Conservation (phyloP, 2,329 filamentous ascomycete species). For the Penicillium brevicompactum region DNA sequence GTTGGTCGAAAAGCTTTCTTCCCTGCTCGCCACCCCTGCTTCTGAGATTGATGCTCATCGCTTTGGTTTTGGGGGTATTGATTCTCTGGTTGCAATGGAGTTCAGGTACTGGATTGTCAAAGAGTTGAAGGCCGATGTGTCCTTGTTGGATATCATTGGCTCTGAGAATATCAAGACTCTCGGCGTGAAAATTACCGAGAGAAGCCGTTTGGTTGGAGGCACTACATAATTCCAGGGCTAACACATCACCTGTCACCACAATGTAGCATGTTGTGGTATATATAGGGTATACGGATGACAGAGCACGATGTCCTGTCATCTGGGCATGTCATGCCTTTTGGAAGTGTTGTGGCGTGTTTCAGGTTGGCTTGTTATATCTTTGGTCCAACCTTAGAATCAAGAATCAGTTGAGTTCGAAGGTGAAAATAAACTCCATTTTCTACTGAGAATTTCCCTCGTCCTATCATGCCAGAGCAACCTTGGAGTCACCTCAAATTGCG, state of each 20-base stretch:
- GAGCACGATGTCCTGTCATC: too few species aligned
- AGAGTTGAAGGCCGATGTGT: constrained; percentile 28
- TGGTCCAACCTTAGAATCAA: too few species aligned
- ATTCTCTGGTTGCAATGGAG: constrained; percentile 35
- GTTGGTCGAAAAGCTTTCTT: constrained; percentile 18
- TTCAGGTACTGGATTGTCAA: constrained; percentile 34
- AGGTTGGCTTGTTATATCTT: background rate
- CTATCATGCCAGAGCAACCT: background rate
- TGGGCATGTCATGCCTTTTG: too few species aligned
- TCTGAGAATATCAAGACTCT: constrained; percentile 20
- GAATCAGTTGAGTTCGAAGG: too few species aligned
- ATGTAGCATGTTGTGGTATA: too few species aligned
- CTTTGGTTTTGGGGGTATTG: constrained; percentile 28
- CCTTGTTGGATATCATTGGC: constrained; percentile 25
- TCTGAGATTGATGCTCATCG: constrained; percentile 29
- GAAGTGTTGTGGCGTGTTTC: too few species aligned
- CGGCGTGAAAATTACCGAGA: constrained; percentile 18
- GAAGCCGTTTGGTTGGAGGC: constrained; percentile 7
- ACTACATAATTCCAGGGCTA: background rate
- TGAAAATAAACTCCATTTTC: too few species aligned
- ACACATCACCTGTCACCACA: too few species aligned
- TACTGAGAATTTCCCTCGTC: too few species aligned
- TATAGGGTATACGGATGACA: too few species aligned
- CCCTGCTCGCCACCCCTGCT: constrained; percentile 25
- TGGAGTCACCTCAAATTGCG: too few species aligned